Evolutionary conservation across 768 basidiomycete species (phyloP).

Genomic region (Suillus brevipes): DNA sequence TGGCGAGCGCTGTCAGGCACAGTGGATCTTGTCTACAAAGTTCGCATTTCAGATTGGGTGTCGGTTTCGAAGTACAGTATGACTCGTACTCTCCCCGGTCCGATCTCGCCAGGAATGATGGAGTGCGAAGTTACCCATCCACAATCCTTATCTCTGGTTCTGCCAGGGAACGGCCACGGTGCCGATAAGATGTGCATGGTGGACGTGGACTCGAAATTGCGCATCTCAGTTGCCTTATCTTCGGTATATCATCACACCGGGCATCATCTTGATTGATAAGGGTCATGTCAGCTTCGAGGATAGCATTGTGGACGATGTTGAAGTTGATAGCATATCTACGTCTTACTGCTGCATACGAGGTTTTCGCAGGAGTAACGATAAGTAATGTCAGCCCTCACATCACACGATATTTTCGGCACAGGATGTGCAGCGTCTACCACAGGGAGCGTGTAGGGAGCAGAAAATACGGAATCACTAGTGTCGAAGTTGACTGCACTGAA

Average conservation of each 20-base stretch:
- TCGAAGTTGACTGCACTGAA: background rate
- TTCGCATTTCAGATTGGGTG: background rate
- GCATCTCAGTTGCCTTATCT: background rate
- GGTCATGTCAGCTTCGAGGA: background rate
- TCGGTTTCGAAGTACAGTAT: background rate
- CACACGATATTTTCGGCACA: background rate
- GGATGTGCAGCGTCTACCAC: background rate
- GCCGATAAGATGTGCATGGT: background rate
- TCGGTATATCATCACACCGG: background rate
- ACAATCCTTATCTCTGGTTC: background rate
- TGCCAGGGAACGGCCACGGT: background rate
- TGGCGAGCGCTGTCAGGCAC: background rate
- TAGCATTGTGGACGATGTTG: background rate
- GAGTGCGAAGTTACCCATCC: background rate
- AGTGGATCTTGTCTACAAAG: background rate
- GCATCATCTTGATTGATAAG: background rate
- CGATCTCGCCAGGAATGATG: background rate
- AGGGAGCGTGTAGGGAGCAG: background rate
- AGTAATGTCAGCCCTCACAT: background rate
- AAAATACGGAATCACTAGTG: background rate
- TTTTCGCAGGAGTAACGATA: background rate
- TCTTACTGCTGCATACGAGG: background rate
- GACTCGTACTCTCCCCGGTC: background rate
- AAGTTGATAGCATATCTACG: background rate
- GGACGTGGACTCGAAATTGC: background rate